Evolutionary conservation across 2,329 filamentous ascomycete genomes (phyloP).

Genomic region (Xylaria sp.): DNA sequence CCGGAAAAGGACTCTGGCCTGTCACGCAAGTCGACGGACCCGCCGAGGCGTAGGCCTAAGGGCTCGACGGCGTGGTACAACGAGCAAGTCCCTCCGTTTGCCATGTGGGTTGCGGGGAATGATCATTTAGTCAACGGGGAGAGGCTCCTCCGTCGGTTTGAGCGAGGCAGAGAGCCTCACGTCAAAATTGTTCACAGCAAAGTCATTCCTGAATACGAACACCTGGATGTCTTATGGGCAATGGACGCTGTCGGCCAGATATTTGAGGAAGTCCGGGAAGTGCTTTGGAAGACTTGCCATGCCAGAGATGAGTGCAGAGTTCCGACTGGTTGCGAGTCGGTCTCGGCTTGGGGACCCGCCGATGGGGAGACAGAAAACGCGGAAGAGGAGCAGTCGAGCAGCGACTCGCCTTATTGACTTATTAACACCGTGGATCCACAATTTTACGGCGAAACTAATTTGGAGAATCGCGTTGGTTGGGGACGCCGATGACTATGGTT

Average conservation of each 20-base stretch:
- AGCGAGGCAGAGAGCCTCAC: constrained; percentile 80
- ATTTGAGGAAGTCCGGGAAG: constrained; percentile 80
- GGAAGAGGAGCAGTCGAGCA: constrained; percentile 48
- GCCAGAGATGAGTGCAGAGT: constrained; percentile 66
- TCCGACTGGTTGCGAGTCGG: constrained; percentile 70
- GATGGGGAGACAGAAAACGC: constrained; percentile 19
- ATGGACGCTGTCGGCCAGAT: constrained; percentile 88
- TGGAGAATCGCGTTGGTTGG: background rate
- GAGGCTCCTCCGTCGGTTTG: constrained; percentile 77
- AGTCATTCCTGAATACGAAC: constrained; percentile 87
- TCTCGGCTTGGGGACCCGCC: constrained; percentile 53
- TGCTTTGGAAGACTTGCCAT: constrained; percentile 82
- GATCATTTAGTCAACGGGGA: constrained; percentile 87
- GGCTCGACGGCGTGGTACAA: constrained; percentile 83
- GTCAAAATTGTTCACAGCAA: constrained; percentile 84
- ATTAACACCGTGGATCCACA: constrained; percentile 26
- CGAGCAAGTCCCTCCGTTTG: constrained; percentile 79
- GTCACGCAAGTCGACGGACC: constrained; percentile 40
- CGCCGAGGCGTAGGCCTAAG: constrained; percentile 54
- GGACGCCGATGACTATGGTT: background rate
- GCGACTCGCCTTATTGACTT: constrained; percentile 44
- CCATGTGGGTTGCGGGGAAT: constrained; percentile 85
- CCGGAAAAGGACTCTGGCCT: constrained; percentile 20
- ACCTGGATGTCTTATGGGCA: constrained; percentile 94
- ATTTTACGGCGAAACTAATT: background rate